Evolutionary conservation across 2,329 filamentous ascomycete genomes (phyloP), one percentile per base, ranked within the genome.

Genomic region (Cercospora janseana): DNA sequence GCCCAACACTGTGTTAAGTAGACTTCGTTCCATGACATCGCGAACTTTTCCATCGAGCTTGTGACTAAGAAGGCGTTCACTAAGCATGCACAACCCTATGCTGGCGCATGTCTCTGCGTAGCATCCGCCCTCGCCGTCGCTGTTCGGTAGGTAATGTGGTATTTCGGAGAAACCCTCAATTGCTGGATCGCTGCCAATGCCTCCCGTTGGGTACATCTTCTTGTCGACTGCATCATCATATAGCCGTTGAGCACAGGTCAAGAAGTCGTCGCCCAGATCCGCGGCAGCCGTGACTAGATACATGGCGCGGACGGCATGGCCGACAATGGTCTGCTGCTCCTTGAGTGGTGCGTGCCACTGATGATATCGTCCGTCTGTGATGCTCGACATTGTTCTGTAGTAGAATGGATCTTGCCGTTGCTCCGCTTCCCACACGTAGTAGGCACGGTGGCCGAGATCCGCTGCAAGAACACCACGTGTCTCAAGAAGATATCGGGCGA

Each of bases 141-240:
- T 71, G 32, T 81, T 78, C 1, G 79, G 79, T 4, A 83, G 68
- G 61, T 80, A 80, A 59, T 82, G 81, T 53, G 80, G 74, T n/a
- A n/a, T n/a, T 31, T 75, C 70, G 0, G 79, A 79, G 59, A 84
- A 83, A 3, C 81, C 79, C 63, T 83, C 76, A 76, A 77, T 81
- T 60, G 82, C 77, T 56, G 75, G 71, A 31, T 80, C 73, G 1
- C 71, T 75, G 1, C 81, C 81, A 42, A 84, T 77, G 1, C 80
- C 80, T 1, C 81, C 81, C 0, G 81, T 85, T 12, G 82, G 60
- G 50, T 81, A 85, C 76, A 83, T 80, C 60, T 83, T 84, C 49
- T 73, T 74, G 31, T 79, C 70, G 0, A 80, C 74, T 78, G 83
- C 83, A 55, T 82, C 81, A 24, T 73, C 62, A 81, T 80, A 85